A percentile compares a stretch with the other conserved stretches of the same genome.
Evolutionary conservation across 2,329 filamentous ascomycete species (phyloP).

Genomic region (Lecanicillium sp.): DNA sequence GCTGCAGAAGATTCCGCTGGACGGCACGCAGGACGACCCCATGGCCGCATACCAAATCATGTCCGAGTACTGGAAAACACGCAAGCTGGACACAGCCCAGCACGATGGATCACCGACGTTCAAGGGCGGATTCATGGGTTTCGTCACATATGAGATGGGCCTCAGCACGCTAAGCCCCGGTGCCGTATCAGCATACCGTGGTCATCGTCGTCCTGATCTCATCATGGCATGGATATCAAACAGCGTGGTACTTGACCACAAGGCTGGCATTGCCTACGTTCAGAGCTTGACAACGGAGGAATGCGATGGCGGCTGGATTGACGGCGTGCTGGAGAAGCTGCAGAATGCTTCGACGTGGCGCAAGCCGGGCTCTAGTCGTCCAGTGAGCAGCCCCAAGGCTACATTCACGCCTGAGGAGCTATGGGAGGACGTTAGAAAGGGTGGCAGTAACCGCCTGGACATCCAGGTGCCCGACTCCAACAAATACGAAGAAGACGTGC

Average conservation of each 20-base stretch:
- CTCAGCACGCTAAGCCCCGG: constrained; percentile 37
- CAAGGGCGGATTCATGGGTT: constrained; percentile 79
- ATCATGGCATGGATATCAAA: constrained; percentile 71
- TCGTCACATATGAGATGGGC: constrained; percentile 78
- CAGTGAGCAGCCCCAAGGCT: constrained; percentile 2
- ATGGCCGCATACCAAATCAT: constrained; percentile 46
- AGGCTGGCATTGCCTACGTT: constrained; percentile 53
- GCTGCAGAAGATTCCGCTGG: constrained; percentile 24
- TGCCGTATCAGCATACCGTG: constrained; percentile 21
- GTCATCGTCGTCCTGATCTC: constrained; percentile 56
- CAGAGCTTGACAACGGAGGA: constrained; percentile 40
- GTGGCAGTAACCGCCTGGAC: constrained; percentile 15
- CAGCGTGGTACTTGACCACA: constrained; percentile 73
- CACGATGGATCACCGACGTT: constrained; percentile 46
- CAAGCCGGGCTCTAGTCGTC: constrained; percentile 13
- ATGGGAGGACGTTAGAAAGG: constrained; percentile 14
- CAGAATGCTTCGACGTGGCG: constrained; percentile 29
- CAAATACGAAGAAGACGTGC: constrained; percentile 62
- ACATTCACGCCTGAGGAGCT: constrained; percentile 11
- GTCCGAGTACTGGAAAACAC: constrained; percentile 36
- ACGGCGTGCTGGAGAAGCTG: constrained; percentile 24
- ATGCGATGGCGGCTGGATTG: constrained; percentile 28
- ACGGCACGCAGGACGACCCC: constrained; percentile 23
- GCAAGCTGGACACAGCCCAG: constrained; percentile 19
- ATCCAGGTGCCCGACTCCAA: constrained; percentile 37